Evolutionary conservation across 345 rosid genomes (phyloP).

Genomic region (Lenwebbia sp.): DNA sequence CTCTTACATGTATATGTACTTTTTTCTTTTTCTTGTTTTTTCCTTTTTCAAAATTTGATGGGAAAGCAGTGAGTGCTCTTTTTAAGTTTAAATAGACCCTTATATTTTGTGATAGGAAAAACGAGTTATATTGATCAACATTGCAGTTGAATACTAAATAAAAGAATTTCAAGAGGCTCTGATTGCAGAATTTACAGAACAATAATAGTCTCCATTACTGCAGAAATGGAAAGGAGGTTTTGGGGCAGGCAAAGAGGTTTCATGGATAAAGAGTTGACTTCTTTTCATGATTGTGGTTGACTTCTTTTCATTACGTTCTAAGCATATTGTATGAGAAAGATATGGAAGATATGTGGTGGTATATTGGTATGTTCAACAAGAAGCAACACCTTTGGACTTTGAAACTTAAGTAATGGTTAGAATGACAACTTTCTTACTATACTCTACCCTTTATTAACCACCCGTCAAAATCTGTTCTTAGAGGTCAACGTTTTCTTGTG

Average conservation of each 20-base stretch:
- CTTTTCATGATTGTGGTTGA: background rate
- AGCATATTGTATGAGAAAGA: background rate
- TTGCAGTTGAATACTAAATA: background rate
- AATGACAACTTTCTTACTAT: background rate
- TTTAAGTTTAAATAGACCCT: background rate
- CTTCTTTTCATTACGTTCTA: background rate
- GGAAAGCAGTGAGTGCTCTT: background rate
- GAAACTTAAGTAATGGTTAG: background rate
- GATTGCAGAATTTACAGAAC: background rate
- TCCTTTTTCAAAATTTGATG: background rate
- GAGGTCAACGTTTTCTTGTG: background rate
- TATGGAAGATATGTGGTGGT: background rate
- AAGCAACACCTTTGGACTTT: background rate
- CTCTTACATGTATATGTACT: background rate
- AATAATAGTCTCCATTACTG: background rate
- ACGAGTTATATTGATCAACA: background rate
- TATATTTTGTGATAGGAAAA: background rate
- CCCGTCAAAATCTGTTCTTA: background rate
- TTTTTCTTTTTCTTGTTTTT: background rate
- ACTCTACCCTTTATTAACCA: background rate
- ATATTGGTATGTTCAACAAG: background rate
- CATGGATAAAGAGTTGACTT: background rate
- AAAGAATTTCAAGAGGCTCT: background rate
- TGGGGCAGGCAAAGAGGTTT: background rate
- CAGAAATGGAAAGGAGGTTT: background rate